A percentile compares a stretch with the other conserved stretches of the same genome.
Evolutionary conservation across 2,329 filamentous ascomycete species (phyloP).

Genomic region (Fusarium globosum): DNA sequence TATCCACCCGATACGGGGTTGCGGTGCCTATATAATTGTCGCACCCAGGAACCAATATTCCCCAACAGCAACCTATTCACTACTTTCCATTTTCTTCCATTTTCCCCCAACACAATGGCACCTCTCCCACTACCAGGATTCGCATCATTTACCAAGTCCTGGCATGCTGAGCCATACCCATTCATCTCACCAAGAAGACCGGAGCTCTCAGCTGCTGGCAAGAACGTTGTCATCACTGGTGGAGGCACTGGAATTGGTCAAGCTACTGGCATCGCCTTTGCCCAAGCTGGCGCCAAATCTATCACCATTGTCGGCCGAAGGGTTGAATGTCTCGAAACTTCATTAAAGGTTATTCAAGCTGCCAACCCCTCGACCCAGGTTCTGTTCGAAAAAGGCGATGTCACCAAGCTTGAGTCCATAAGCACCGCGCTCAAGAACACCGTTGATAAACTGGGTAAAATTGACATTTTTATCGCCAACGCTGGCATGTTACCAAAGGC

Average conservation of each 20-base stretch:
- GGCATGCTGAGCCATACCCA: conserved; percentile 42
- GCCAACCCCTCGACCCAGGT: not conserved
- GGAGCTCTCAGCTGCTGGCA: conserved; percentile 48
- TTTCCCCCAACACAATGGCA: not conserved
- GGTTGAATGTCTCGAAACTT: conserved; percentile 40
- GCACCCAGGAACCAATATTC: not conserved
- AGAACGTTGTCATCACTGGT: conserved; percentile 72
- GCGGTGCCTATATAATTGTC: not conserved
- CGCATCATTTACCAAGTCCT: conserved; percentile 35
- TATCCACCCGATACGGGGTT: not conserved
- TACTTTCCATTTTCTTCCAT: no score
- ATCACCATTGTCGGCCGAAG: conserved; percentile 55
- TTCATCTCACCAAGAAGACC: conserved; percentile 46
- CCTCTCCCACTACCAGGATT: not conserved
- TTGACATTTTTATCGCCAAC: conserved; percentile 32
- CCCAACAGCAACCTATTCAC: rapidly evolving
- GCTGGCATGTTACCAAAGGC: conserved; percentile 4
- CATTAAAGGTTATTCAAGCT: conserved; percentile 1
- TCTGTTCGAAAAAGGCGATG: not conserved
- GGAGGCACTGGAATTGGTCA: conserved; percentile 72
- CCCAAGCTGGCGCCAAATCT: conserved; percentile 51
- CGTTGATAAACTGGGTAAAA: conserved; percentile 3
- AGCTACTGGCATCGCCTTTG: conserved; percentile 69
- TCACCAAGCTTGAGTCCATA: not conserved
- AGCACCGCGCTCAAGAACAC: not conserved